These are phyloP conservation scores for Puya raimondii DNA, from an alignment of 176 grass and related monocot genomes.

Conservation along the genomic window DNA sequence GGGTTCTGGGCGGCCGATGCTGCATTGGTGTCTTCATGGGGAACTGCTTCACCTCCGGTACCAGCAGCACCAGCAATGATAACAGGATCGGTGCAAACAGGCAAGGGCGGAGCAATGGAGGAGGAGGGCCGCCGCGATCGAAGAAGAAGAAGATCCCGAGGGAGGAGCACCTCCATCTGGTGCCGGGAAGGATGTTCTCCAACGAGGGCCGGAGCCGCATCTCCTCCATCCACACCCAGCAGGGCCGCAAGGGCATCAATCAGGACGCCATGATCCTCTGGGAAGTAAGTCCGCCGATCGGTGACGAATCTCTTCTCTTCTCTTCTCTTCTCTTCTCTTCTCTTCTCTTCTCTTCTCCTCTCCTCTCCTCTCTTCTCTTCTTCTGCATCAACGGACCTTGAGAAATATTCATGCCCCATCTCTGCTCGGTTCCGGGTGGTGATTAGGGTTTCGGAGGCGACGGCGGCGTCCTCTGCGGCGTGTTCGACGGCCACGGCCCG, in stretches of 20 bases:
- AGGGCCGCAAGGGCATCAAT: constrained; percentile 94
- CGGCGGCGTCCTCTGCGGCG: constrained; percentile 70
- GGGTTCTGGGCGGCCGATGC: neutral
- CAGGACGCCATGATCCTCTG: constrained; percentile 99
- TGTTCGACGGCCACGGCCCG: constrained; percentile 96
- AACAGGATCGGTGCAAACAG: neutral
- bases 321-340: no score
- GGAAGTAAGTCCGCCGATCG: constrained; percentile 49
- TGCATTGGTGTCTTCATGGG: neutral
- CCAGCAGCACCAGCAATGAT: neutral
- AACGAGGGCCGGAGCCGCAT: constrained; percentile 69
- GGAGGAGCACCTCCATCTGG: constrained; percentile 57
- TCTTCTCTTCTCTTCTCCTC: neutral
- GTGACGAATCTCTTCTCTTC: neutral
- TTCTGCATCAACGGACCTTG: neutral
- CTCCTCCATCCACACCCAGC: constrained; percentile 76
- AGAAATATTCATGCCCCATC: neutral
- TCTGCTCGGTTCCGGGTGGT: constrained; percentile 4
- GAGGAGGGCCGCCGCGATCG: neutral
- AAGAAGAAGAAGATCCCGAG: constrained; percentile 49
- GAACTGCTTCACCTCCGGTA: neutral
- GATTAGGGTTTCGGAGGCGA: constrained; percentile 48
- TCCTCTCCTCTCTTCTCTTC: neutral
- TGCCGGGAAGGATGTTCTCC: constrained; percentile 86
- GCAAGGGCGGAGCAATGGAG: neutral